These are phyloP conservation scores for Cyphellophora attinorum DNA, from an alignment of 2,329 filamentous ascomycete species.

Conservation along the genomic window DNA sequence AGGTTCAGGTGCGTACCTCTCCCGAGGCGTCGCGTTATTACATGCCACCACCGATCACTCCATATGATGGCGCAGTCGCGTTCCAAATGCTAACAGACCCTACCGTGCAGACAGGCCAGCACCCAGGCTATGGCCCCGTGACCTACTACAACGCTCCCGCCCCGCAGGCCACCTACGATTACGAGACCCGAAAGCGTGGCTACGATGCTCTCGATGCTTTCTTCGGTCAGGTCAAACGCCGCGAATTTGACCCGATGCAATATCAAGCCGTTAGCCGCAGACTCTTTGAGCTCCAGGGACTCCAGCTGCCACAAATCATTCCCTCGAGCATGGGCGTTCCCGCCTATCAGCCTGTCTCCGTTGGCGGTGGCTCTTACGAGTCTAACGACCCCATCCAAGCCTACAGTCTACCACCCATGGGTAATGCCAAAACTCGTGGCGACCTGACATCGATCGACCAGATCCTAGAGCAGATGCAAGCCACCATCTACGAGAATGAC, in stretches of 20 bases:
- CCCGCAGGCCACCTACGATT: constrained; percentile 59
- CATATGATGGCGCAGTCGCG: background rate
- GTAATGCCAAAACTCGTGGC: constrained; percentile 82
- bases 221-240: constrained; percentile 85
- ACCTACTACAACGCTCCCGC: constrained; percentile 66
- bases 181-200: constrained; percentile 72
- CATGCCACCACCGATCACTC: constrained; percentile 1
- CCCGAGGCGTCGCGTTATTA: background rate
- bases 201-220: constrained; percentile 88
- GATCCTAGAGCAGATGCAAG: constrained; percentile 91
- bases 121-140: constrained; percentile 55
- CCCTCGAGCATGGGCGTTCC: constrained; percentile 33
- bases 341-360: constrained; percentile 43
- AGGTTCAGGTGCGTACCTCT: constrained; percentile 9
- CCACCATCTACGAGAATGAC: constrained; percentile 88
- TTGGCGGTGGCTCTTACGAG: constrained; percentile 40
- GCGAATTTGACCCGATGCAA: constrained; percentile 78
- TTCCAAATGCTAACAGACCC: constrained; percentile 23
- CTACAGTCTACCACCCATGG: constrained; percentile 80
- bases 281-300: constrained; percentile 68
- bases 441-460: constrained; percentile 91
- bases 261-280: constrained; percentile 87
- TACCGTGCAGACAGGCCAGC: constrained; percentile 45
- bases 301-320: constrained; percentile 53
- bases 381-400: constrained; percentile 54